Evolutionary conservation across 163 green algal species (phyloP).

Genomic region (Prototheca stagnorum): DNA sequence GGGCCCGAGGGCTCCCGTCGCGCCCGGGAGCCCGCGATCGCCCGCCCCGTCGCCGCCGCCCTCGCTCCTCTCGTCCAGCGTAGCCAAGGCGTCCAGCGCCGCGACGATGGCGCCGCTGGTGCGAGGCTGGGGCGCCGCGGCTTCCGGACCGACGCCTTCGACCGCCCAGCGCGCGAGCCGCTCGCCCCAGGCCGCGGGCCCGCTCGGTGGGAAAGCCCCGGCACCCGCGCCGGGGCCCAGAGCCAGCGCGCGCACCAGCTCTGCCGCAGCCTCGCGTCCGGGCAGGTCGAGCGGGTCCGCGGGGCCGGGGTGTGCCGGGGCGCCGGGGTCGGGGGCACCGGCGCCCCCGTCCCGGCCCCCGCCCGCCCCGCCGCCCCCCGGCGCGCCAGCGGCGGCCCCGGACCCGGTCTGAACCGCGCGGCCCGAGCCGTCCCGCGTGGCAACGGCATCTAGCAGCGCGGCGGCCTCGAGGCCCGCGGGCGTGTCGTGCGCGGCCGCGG

Average conservation of each 20-base stretch:
- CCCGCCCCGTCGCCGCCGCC: background rate
- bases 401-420: background rate
- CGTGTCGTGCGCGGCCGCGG: slow-evolving; percentile 19
- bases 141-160: background rate
- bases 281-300: slow-evolving; percentile 1
- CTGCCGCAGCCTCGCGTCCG: slow-evolving; percentile 10
- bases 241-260: slow-evolving; percentile 19
- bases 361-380: slow-evolving; percentile 2
- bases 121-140: background rate
- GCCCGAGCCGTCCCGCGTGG: background rate
- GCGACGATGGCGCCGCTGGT: slow-evolving; percentile 1
- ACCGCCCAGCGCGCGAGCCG: slow-evolving; percentile 14
- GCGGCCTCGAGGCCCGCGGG: no score
- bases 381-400: background rate
- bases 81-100: background rate
- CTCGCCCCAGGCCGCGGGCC: slow-evolving; percentile 9
- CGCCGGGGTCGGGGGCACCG: no score
- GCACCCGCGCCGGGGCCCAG: no score
- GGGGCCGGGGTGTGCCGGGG: no score
- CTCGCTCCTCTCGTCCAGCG: background rate
- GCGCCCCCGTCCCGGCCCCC: slow-evolving; percentile 11
- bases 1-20: slow-evolving; percentile 14
- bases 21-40: slow-evolving; percentile 4
- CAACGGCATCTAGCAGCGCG: slow-evolving; percentile 5
- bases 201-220: slow-evolving; percentile 13